Percentiles rank a stretch among this genome's conserved stretches.
phyloP scores from a whole-genome alignment of 306 rosid species.

The Trifolium subterraneum region DNA sequence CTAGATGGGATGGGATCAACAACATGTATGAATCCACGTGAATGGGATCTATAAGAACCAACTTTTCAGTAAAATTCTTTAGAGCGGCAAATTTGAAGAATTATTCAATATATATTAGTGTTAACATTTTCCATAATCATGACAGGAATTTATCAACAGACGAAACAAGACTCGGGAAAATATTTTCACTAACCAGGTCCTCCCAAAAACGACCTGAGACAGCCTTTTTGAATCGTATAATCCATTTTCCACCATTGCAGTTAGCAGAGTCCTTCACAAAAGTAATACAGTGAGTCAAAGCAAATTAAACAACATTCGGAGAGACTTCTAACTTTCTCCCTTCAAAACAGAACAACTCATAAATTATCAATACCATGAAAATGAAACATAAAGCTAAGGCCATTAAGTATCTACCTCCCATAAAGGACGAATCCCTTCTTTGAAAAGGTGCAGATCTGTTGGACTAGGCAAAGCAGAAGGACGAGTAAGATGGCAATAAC shows the following conservation, averaged over 20 bases:
- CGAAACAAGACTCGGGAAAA: neutral
- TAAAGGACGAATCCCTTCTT: slow-evolving; percentile 93
- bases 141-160: slow-evolving; percentile 15
- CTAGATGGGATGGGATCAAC: neutral
- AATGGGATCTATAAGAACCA: neutral
- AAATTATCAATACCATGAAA: slow-evolving; percentile 23
- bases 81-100: slow-evolving; percentile 19
- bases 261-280: slow-evolving; percentile 83
- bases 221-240: slow-evolving; percentile 82
- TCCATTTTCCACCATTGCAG: slow-evolving; percentile 97
- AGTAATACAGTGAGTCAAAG: slow-evolving; percentile 8
- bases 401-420: slow-evolving; percentile 73
- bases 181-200: slow-evolving; percentile 72
- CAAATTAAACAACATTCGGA: slow-evolving; percentile 10
- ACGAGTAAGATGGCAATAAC: slow-evolving; percentile 88
- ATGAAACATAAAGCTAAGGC: slow-evolving; percentile 19
- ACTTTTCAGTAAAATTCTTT: slow-evolving; percentile 9
- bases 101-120: neutral
- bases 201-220: slow-evolving; percentile 96
- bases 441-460: slow-evolving; percentile 92
- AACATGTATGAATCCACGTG: neutral
- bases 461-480: slow-evolving; percentile 90
- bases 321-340: neutral
- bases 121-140: slow-evolving; percentile 18
- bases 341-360: slow-evolving; percentile 22